Base-by-base conservation (phyloP, 495 filamentous ascomycete genomes). In the Penicillium odoratum region DNA sequence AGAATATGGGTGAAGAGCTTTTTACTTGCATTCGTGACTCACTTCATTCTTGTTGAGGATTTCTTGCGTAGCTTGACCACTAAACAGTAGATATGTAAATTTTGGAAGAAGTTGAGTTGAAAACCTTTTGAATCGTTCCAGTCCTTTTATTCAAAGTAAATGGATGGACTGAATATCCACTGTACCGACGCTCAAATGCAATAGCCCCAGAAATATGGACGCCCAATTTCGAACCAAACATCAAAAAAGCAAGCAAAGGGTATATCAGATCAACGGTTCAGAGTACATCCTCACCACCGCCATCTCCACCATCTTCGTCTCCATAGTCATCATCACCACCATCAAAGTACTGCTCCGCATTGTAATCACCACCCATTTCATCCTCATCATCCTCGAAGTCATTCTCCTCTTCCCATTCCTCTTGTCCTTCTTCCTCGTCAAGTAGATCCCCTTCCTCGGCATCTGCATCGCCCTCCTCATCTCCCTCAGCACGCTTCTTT, bases 301-400 rank as follows among this genome's bases (percentile, higher is more conserved):
- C 80, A 15, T 74, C 80, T 51, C 75, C 78, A n/a, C 74, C 74
- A 65, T 79, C 79, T 58, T 81, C 80, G 43, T 82, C 79, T 29
- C 76, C 78, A 57, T 70, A 76, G 33, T 88, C 85, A 55, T 84
- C 83, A 46, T 82, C 85, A 7, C 85, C 85, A 36, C 72, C 81
- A 62, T 87, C 84, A 56, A 87, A 88, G 73, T 87, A 86, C 49
- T 85, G 78, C 58, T 87, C 84, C 0, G 84, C 84, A 61, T 87
- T 85, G 67, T 87, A 86, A 57, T 83, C 81, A 0, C 78, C 81
- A 9, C 77, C 81, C 77, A 80, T 78, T 18, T 83, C 81, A 52
- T 83, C 80, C 1, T 83, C 81, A 53, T 83, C 78, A 11, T 80
- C 79, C 45, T 78, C 74, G 47, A 81, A 84, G 40, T 86, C 78